Conservation (phyloP, 1,284 basidiomycete species). For the Ustilago loliicola region DNA sequence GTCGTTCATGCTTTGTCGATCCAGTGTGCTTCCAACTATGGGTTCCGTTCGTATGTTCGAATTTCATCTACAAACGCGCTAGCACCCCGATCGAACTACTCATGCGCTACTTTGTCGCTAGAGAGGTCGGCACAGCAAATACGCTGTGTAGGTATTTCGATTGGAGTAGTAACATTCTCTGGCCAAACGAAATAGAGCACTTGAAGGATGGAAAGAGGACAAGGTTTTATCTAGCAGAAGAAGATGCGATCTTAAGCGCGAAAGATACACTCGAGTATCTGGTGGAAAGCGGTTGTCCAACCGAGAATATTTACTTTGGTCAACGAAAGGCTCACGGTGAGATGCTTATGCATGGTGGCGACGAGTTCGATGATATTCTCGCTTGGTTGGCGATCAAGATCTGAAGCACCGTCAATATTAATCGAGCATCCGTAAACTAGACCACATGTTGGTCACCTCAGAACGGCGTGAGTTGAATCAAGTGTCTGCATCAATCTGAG, state of each 20-base stretch:
- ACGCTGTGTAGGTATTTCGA: constrained; percentile 64
- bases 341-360: constrained; percentile 58
- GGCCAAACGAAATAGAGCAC: constrained; percentile 61
- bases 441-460: too few relatives aligned
- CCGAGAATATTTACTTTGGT: constrained; percentile 38
- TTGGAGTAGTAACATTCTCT: constrained; percentile 63
- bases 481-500: too few relatives aligned
- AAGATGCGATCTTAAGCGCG: constrained; percentile 61
- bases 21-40: constrained; percentile 67
- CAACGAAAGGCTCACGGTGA: constrained; percentile 51
- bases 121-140: constrained; percentile 61
- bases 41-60: constrained; percentile 61
- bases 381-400: constrained; percentile 30
- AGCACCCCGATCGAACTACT: constrained; percentile 57
- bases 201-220: constrained; percentile 37
- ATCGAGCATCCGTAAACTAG: too few relatives aligned
- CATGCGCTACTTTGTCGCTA: constrained; percentile 65
- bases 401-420: too few relatives aligned
- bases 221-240: constrained; percentile 57
- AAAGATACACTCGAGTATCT: constrained; percentile 56
- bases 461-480: too few relatives aligned
- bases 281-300: constrained; percentile 49
- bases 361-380: constrained; percentile 36
- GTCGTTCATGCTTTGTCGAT: constrained; percentile 65
- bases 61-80: constrained; percentile 63